Evolutionary conservation across 345 rosid species (phyloP), one percentile per base, ranked within the genome.

Genomic region (Hibiscus mutabilis): DNA sequence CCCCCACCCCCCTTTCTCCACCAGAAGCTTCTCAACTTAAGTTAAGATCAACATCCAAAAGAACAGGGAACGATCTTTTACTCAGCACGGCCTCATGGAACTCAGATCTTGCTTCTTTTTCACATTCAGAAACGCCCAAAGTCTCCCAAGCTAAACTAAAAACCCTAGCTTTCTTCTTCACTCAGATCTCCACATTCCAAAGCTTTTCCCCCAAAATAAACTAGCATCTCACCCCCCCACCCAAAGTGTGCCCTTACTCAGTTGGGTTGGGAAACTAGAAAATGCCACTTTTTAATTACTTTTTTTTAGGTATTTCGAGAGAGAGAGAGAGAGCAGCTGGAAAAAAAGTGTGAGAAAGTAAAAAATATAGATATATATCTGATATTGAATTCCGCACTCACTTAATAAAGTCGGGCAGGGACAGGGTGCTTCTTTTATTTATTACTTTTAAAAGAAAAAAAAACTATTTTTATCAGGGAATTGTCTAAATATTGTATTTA

Each of bases 121-220:
- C 8, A 66, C 52, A 65, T 21, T 65, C 33, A 65, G 8, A 65
- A 65, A 7, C 24, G 2, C 21, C 29, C 49, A 35, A 6, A 35
- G 18, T 42, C 9, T 19, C 8, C 37, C 21, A 46, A 66, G 22
- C 70, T 46, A 66, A 66, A 58, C 61, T 10, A 57, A 57, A 66
- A 57, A 66, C 70, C 70, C 57, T 46, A 66, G 21, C 21, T 65
- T 44, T 22, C 69, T 65, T 44, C 70, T 46, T 66, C 37, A 42
- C 70, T 13, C 70, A 66, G 70, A 66, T 52, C 72, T 69, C 62
- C 72, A 53, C 57, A 31, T 69, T 53, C 33, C 19, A 66, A 66
- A 25, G 14, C 21, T 47, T 66, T 24, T 1, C 22, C 37, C 33
- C 24, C 27, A 21, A 9, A 19, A 24, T 55, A 46, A 15, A 46